phyloP scores from a whole-genome alignment of 768 basidiomycete species.

The Phlegmacium glaucopus region DNA sequence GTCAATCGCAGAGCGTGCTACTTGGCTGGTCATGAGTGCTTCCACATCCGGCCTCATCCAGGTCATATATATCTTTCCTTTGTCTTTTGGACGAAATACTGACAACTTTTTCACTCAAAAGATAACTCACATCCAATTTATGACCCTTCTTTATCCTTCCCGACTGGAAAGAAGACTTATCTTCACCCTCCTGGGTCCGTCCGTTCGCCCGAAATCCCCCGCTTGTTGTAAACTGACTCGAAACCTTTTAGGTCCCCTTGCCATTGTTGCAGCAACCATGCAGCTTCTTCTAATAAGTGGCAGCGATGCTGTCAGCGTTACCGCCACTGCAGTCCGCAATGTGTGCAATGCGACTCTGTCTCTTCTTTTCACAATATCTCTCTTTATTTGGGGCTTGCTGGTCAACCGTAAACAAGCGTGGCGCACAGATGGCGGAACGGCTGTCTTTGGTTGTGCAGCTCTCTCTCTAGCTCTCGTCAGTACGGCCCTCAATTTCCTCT shows the following conservation, averaged over 20 bases:
- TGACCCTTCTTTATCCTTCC: constrained; percentile 93
- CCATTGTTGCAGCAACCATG: constrained; percentile 79
- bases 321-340: constrained; percentile 80
- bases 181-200: constrained; percentile 73
- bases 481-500: constrained; percentile 84
- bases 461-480: constrained; percentile 78
- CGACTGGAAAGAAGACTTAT: constrained; percentile 84
- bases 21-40: constrained; percentile 89
- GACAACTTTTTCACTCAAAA: constrained; percentile 24
- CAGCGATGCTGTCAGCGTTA: constrained; percentile 35
- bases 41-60: constrained; percentile 82
- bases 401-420: constrained; percentile 91
- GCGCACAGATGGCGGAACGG: constrained; percentile 96
- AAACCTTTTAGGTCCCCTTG: constrained; percentile 63
- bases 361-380: constrained; percentile 84
- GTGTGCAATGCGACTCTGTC: constrained; percentile 97
- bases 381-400: constrained; percentile 90
- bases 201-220: background rate
- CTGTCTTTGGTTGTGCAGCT: constrained; percentile 86
- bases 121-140: constrained; percentile 97
- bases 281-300: constrained; percentile 72
- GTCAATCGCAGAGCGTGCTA: constrained; percentile 59
- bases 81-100: background rate
- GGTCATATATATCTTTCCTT: constrained; percentile 41
- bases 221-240: background rate